Percentiles rank a stretch among this genome's conserved stretches.
Conservation (phyloP, 2,329 filamentous ascomycete species). For the Colletotrichum caudatum region DNA sequence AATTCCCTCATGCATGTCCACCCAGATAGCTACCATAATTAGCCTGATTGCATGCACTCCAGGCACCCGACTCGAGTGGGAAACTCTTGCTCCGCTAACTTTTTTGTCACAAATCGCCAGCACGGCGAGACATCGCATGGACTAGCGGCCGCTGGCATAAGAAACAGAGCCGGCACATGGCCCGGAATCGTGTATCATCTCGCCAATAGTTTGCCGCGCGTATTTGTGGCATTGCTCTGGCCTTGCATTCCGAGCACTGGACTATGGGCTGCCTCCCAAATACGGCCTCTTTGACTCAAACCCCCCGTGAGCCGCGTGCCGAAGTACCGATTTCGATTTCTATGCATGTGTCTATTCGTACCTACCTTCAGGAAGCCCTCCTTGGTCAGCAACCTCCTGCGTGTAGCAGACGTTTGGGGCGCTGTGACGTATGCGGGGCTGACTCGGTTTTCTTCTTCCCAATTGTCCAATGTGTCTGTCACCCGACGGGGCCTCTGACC, state of each 20-base stretch:
- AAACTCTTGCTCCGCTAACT: slow-evolving; percentile 19
- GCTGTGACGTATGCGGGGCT: slow-evolving; percentile 40
- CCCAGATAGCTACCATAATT: slow-evolving; percentile 36
- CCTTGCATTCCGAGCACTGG: background rate
- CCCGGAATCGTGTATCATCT: slow-evolving; percentile 30
- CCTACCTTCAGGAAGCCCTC: background rate
- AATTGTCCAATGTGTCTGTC: slow-evolving; percentile 6
- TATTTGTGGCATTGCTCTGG: slow-evolving; percentile 24
- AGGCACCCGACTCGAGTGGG: slow-evolving; percentile 29
- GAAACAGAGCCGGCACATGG: slow-evolving; percentile 15
- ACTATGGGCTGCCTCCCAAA: slow-evolving; percentile 34
- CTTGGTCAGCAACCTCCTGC: background rate
- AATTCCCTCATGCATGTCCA: slow-evolving; percentile 42
- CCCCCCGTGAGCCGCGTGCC: slow-evolving; percentile 11
- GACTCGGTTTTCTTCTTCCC: background rate
- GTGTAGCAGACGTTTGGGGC: slow-evolving; percentile 4
- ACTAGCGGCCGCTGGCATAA: slow-evolving; percentile 15
- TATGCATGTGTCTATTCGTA: background rate
- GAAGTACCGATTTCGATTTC: background rate
- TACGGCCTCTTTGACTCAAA: slow-evolving; percentile 19
- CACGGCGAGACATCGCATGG: slow-evolving; percentile 17
- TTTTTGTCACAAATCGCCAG: slow-evolving; percentile 36
- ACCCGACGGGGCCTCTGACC: slow-evolving; percentile 2
- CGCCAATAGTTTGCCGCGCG: background rate
- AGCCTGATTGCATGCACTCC: slow-evolving; percentile 37